A percentile compares a stretch with the other conserved stretches of the same genome.
phyloP scores from a whole-genome alignment of 768 basidiomycete genomes.

The Melanogaster broomeanus region DNA sequence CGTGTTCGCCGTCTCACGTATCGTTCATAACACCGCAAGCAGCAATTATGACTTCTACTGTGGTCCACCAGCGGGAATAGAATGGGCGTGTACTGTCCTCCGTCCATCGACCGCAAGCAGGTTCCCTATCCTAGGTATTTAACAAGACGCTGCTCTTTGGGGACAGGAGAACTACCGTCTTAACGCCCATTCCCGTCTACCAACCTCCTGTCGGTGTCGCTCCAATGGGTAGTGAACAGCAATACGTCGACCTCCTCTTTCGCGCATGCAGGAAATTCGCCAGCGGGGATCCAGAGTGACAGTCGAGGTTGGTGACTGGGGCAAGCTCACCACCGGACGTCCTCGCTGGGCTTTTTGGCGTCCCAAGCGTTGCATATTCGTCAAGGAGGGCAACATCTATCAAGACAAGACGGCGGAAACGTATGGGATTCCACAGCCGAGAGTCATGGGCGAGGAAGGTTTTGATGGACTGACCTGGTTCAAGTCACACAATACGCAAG shows the following conservation, averaged over 20 bases:
- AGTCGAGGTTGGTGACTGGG: conserved; percentile 33
- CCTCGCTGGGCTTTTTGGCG: conserved; percentile 23
- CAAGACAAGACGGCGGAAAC: conserved; percentile 23
- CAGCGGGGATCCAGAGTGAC: conserved; percentile 36
- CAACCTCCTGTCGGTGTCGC: not conserved
- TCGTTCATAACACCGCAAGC: too few species aligned
- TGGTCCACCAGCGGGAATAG: not conserved
- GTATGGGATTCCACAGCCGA: conserved; percentile 24
- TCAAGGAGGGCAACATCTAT: conserved; percentile 37
- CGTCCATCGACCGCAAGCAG: not conserved
- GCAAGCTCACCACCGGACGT: conserved; percentile 24
- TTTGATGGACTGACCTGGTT: conserved; percentile 30
- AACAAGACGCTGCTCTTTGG: too few species aligned
- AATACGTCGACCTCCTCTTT: conserved; percentile 34
- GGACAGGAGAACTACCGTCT: too few species aligned
- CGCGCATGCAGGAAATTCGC: conserved; percentile 30
- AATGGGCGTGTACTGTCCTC: not conserved
- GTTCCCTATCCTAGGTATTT: not conserved
- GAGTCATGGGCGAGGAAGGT: conserved; percentile 16
- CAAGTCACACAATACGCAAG: conserved; percentile 24
- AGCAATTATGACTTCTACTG: too few species aligned
- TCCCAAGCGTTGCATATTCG: conserved; percentile 22
- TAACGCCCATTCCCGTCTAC: not conserved
- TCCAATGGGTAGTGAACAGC: conserved; percentile 20
- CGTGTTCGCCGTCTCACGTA: too few species aligned